Base-by-base conservation (phyloP, 2,329 filamentous ascomycete genomes). In the Exserohilum rostratum region DNA sequence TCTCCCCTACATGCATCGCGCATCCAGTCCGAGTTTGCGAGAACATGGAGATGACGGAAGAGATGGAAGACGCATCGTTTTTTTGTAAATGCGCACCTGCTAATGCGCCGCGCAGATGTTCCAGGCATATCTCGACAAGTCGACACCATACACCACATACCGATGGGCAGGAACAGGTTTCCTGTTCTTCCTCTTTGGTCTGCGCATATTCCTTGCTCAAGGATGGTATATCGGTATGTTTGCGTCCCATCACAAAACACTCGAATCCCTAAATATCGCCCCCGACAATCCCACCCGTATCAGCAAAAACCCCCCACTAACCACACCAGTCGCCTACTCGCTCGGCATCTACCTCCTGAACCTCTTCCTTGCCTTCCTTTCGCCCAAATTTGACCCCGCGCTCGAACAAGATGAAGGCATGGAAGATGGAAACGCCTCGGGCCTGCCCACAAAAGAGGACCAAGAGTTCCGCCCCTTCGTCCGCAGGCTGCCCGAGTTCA, bases 381-480 rank as follows among this genome's bases (percentile, higher is more conserved):
- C 93, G 73, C 95, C 95, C 68, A 99, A 99, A 82, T 98, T 99
- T 82, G 95, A 99, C 80, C 95, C 95, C 51, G 96, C 92, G 62
- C 91, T 95, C 73, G 93, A 96, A 74, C 83, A 92, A 75, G 95
- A 99, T 76, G 95, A 92, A 74, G 93, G 96, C 64, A 93, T 98
- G 84, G 95, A 99, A 78, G 93, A 97, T 68, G 95, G 95, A 58
- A 73, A 72, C 20, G 85, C 91, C 13, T 86, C 89, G 49, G 86
- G 86, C 22, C 86, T 99, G 38, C 95, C 95, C 20, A 98, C 92
- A 53, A 97, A 96, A 81, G 88, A 91, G 68, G 93, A 98, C 72
- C 93, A 99, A 72, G 95, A 99, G 80, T 99, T 99, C 83, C 87
- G 92, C 61, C 95, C 95, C 3, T 99, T 99, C 73, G 97, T 99